A percentile compares a stretch with the other conserved stretches of the same genome.
Conservation (phyloP, 768 basidiomycete genomes). For the Tricholoma saponaceum region DNA sequence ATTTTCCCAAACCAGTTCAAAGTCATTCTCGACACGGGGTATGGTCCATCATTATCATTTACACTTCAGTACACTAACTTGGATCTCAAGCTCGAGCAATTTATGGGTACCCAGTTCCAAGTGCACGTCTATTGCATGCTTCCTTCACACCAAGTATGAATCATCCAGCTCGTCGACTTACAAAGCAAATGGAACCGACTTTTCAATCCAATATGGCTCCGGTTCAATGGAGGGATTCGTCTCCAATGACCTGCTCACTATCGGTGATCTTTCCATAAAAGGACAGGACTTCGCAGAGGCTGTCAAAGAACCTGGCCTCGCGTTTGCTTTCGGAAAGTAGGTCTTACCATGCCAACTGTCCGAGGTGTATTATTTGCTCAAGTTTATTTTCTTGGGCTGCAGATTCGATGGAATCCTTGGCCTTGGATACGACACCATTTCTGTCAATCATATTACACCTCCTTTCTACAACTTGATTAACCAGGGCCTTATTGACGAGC, state of each 20-base stretch:
- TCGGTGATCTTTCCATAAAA: conserved; percentile 78
- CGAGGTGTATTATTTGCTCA: no score
- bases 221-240: conserved; percentile 97
- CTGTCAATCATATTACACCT: conserved; percentile 88
- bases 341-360: conserved; percentile 21
- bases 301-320: conserved; percentile 91
- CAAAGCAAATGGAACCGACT: conserved; percentile 85
- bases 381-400: background rate
- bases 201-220: conserved; percentile 91
- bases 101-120: conserved; percentile 86
- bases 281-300: conserved; percentile 92
- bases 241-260: conserved; percentile 73
- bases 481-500: conserved; percentile 73
- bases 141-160: conserved; percentile 93
- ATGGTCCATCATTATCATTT: conserved; percentile 2
- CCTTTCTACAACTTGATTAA: conserved; percentile 94
- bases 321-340: conserved; percentile 94
- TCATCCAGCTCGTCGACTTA: conserved; percentile 73
- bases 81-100: conserved; percentile 71
- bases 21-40: conserved; percentile 94
- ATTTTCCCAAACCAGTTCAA: conserved; percentile 59
- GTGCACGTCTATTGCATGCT: conserved; percentile 89
- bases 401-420: conserved; percentile 97
- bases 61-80: conserved; percentile 8
- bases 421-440: conserved; percentile 91